Base-by-base conservation (phyloP, 2,329 filamentous ascomycete species). In the Fusarium verrucosum region DNA sequence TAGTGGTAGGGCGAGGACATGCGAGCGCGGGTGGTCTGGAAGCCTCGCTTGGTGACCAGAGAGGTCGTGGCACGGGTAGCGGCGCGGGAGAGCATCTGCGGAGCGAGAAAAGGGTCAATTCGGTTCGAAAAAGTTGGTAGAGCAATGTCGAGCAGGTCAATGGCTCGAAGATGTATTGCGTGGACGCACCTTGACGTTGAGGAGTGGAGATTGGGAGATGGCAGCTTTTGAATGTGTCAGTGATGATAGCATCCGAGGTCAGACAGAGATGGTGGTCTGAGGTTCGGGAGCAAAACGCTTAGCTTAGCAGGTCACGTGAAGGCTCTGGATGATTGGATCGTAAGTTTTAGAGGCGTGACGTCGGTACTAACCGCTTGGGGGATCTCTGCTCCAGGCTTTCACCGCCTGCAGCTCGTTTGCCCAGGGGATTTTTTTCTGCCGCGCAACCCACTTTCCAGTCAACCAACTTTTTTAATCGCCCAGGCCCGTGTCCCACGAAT, bases 1-100 rank as follows among this genome's bases (percentile, higher is more conserved):
- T 99, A 99, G 86, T 99, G 95, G 89, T 96, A 97, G 68, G 94
- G 94, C 78, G 92, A 96, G 74, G 85, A 87, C 78, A 96, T 83
- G 80, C 92, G 92, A 78, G 90, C 82, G 76, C 92, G 92, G 78
- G 94, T 96, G 76, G 92, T 88, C 81, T 93, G 90, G 90, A 99
- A 97, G 83, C 90, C 92, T 81, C 95, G 94, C 84, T 93, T 92
- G 86, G 89, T 86, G 82, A 93, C 84, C 77, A 89, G 79, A 69
- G 85, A 82, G 76, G 88, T 87, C 77, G 89, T 87, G 79, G 84
- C 85, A 77, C 86, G 86, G 74, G 81, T 74, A 74, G 81, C 85
- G 81, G 87, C 85, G 78, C 90, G 89, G 82, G 92, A 86, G 80
- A 95, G 84, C 93, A 97, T 97, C 92, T 96, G 75, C 25, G 17